Conservation (phyloP, 2,329 filamentous ascomycete species). For the Colletotrichum theobromicola region DNA sequence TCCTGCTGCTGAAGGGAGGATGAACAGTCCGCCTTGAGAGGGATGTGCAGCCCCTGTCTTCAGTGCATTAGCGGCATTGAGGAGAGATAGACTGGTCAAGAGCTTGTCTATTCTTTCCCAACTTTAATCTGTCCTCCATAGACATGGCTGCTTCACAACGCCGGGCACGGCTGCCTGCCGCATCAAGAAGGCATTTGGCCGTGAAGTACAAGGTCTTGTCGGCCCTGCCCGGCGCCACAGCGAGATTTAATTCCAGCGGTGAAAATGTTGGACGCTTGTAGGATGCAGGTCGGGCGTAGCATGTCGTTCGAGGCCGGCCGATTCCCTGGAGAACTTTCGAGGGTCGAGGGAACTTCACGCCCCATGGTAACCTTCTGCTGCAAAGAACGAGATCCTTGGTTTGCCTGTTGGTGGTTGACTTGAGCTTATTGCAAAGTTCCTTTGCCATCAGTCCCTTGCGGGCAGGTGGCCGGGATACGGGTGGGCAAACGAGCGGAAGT, state of each 20-base stretch:
- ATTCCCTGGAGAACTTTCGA: neutral
- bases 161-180: neutral
- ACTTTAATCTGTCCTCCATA: slow-evolving; percentile 14
- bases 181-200: neutral
- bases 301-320: neutral
- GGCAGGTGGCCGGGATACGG: neutral
- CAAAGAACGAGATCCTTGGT: neutral
- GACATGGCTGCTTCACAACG: neutral
- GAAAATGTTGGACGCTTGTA: neutral
- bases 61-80: slow-evolving; percentile 4
- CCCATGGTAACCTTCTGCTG: neutral
- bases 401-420: neutral
- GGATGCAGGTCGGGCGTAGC: neutral
- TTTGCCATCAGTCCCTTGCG: neutral
- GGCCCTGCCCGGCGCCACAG: neutral
- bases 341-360: neutral
- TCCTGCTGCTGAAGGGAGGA: neutral
- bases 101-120: neutral
- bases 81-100: neutral
- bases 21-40: neutral
- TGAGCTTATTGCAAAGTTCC: neutral
- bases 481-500: neutral
- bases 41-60: neutral
- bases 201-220: neutral
- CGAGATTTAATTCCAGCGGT: neutral